These are phyloP conservation scores for Colletotrichum trifolii DNA, from an alignment of 2,329 filamentous ascomycete species.

Conservation along the genomic window DNA sequence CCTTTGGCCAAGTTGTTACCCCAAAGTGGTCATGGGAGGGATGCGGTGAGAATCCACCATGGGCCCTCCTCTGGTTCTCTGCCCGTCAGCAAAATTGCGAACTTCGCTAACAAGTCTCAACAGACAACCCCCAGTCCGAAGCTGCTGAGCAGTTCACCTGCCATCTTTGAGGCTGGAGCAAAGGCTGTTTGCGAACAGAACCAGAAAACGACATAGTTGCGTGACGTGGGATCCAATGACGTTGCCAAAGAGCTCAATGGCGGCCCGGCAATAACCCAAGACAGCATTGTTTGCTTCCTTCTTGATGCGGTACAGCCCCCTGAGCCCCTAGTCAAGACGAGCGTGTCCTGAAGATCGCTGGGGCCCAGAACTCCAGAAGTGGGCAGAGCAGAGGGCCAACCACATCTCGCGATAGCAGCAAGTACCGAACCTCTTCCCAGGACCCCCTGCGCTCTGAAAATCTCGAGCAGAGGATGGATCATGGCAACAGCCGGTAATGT, in stretches of 20 bases:
- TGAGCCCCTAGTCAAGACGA: too few species aligned
- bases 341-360: neutral
- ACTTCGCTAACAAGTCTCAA: neutral
- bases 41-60: neutral
- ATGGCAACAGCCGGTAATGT: constrained; percentile 5
- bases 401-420: neutral
- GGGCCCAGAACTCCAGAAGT: too few species aligned
- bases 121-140: too few species aligned
- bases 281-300: too few species aligned
- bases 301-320: too few species aligned
- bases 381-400: neutral
- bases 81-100: neutral
- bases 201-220: too few species aligned
- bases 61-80: neutral
- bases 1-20: neutral
- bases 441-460: constrained; percentile 13
- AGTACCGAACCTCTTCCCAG: constrained; percentile 1
- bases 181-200: neutral
- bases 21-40: constrained; percentile 3
- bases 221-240: too few species aligned
- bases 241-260: too few species aligned
- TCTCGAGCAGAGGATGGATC: constrained; percentile 15
- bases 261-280: too few species aligned
- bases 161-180: constrained; percentile 2
- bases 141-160: too few species aligned